Conservation (phyloP, 331 rosid genomes). For the Malus hybrid region DNA sequence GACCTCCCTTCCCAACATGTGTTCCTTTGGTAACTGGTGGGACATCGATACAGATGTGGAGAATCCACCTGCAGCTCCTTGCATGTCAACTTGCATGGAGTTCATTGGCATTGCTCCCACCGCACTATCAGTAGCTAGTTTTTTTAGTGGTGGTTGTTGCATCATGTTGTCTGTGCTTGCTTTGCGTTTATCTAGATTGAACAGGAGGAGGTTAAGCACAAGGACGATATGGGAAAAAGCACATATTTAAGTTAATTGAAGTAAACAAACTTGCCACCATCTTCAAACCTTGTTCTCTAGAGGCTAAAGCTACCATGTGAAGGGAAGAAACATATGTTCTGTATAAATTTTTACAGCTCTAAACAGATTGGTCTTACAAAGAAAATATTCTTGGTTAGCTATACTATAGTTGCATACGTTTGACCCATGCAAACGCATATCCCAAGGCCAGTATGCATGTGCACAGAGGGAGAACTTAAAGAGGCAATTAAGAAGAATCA, state of each 20-base stretch:
- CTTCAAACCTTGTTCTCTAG: neutral
- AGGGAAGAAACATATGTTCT: neutral
- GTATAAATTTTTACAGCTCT: neutral
- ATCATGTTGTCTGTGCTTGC: slow-evolving; percentile 58
- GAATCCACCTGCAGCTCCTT: slow-evolving; percentile 48
- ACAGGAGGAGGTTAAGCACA: slow-evolving; percentile 10
- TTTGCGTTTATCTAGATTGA: slow-evolving; percentile 64
- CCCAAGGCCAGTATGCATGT: neutral
- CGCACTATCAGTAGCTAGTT: slow-evolving; percentile 47
- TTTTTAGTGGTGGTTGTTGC: slow-evolving; percentile 70
- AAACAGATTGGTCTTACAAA: neutral
- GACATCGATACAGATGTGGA: slow-evolving; percentile 29
- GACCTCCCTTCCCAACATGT: slow-evolving; percentile 28
- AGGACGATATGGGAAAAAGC: neutral
- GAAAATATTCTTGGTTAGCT: neutral
- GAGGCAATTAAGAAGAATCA: neutral
- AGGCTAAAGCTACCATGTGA: neutral
- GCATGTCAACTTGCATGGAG: slow-evolving; percentile 67
- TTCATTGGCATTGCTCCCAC: slow-evolving; percentile 57
- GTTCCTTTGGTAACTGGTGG: slow-evolving; percentile 42
- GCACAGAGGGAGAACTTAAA: neutral
- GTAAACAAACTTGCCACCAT: neutral
- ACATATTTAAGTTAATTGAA: neutral
- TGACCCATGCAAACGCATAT: neutral
- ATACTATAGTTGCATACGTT: neutral